phyloP scores from a whole-genome alignment of 148 eudicot species.

The Arbutus unedo region DNA sequence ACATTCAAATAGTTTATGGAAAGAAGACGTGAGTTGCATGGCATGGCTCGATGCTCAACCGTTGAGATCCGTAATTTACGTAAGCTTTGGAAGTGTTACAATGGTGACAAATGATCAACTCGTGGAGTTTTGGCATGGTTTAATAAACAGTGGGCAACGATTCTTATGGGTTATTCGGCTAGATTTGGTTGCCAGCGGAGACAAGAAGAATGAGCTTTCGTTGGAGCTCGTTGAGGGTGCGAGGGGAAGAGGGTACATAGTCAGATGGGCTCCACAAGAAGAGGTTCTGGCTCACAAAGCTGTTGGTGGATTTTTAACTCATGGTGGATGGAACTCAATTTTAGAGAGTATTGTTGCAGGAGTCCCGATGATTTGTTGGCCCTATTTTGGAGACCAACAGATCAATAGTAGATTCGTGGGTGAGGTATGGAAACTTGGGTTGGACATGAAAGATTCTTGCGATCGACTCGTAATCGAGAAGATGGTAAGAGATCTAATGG shows the following conservation, averaged over 20 bases:
- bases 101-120: too few relatives aligned
- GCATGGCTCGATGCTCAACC: too few relatives aligned
- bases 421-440: background rate
- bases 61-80: too few relatives aligned
- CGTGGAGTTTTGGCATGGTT: too few relatives aligned
- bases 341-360: background rate
- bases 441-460: background rate
- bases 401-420: background rate
- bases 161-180: too few relatives aligned
- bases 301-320: background rate
- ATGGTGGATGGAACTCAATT: background rate
- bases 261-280: background rate
- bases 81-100: too few relatives aligned
- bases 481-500: background rate
- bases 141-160: too few relatives aligned
- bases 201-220: background rate
- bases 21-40: too few relatives aligned
- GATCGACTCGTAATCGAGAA: background rate
- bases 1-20: too few relatives aligned
- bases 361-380: background rate
- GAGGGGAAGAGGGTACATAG: background rate
- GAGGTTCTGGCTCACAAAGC: background rate
- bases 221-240: background rate
- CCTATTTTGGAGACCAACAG: background rate
- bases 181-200: too few relatives aligned